Evolutionary conservation across 139 green algal genomes (phyloP).

Genomic region (Closterium sp.): DNA sequence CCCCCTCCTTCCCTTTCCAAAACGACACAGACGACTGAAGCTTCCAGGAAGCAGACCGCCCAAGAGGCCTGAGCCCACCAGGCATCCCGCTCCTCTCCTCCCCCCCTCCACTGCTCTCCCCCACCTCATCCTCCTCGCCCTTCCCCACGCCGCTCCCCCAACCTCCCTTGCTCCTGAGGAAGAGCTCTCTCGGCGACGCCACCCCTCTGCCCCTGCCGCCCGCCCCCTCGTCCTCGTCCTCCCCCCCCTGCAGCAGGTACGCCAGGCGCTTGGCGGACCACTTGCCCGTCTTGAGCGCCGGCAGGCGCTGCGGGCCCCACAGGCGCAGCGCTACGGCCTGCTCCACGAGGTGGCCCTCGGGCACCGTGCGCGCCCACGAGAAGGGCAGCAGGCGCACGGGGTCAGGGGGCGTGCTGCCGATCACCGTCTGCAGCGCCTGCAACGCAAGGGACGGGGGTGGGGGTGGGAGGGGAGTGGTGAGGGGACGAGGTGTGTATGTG

Average conservation of each 20-base stretch:
- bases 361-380: slow-evolving; percentile 1
- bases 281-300: neutral
- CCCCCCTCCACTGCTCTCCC: neutral
- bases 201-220: neutral
- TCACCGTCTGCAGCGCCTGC: too few relatives aligned
- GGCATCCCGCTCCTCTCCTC: neutral
- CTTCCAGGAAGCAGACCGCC: neutral
- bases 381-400: neutral
- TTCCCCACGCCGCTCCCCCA: neutral
- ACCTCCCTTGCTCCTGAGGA: neutral
- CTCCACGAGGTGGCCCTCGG: neutral
- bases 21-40: neutral
- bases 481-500: too few relatives aligned
- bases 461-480: too few relatives aligned
- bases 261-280: neutral
- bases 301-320: slow-evolving; percentile 7
- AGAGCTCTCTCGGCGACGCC: too few relatives aligned
- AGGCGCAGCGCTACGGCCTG: neutral
- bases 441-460: too few relatives aligned
- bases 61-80: neutral
- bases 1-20: neutral
- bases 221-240: neutral
- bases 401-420: neutral
- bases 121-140: neutral
- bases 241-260: neutral